Conservation (phyloP, 257 asterid genomes). For the Plantago ovata region DNA sequence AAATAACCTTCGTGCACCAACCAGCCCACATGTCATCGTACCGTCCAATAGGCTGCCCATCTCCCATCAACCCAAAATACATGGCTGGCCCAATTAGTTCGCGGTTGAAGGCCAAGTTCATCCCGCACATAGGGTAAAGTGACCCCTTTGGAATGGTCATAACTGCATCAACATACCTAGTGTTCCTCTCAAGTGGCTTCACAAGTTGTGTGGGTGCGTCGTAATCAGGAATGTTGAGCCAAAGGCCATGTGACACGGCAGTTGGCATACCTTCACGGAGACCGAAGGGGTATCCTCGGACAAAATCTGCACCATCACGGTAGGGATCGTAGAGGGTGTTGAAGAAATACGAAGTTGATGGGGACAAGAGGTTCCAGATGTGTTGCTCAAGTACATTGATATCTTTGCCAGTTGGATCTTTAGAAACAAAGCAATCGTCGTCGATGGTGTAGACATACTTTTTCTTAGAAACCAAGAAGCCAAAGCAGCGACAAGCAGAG, state of each 20-base stretch:
- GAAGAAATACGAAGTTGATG: slow-evolving; percentile 52
- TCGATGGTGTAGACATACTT: slow-evolving; percentile 57
- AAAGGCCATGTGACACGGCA: slow-evolving; percentile 54
- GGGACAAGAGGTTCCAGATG: slow-evolving; percentile 38
- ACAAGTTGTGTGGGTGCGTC: slow-evolving; percentile 59
- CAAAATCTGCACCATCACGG: slow-evolving; percentile 52
- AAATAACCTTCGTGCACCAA: slow-evolving; percentile 52
- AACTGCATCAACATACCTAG: slow-evolving; percentile 58
- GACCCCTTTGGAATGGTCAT: slow-evolving; percentile 48
- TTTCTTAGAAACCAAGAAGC: slow-evolving; percentile 48
- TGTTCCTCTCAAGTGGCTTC: slow-evolving; percentile 51
- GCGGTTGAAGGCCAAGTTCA: slow-evolving; percentile 46
- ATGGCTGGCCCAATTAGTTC: slow-evolving; percentile 55
- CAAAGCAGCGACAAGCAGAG: slow-evolving; percentile 53
- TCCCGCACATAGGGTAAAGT: slow-evolving; percentile 52
- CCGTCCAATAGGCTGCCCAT: slow-evolving; percentile 52
- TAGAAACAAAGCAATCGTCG: slow-evolving; percentile 56
- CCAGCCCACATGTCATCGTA: slow-evolving; percentile 62
- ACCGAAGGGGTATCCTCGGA: slow-evolving; percentile 54
- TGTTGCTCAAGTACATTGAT: slow-evolving; percentile 51
- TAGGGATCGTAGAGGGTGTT: slow-evolving; percentile 51
- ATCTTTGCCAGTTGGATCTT: slow-evolving; percentile 47
- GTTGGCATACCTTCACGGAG: slow-evolving; percentile 52
- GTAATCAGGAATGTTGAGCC: slow-evolving; percentile 59
- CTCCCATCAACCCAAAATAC: slow-evolving; percentile 58